Conservation (phyloP, 208 protist species). For the Angomonas desouzai region DNA sequence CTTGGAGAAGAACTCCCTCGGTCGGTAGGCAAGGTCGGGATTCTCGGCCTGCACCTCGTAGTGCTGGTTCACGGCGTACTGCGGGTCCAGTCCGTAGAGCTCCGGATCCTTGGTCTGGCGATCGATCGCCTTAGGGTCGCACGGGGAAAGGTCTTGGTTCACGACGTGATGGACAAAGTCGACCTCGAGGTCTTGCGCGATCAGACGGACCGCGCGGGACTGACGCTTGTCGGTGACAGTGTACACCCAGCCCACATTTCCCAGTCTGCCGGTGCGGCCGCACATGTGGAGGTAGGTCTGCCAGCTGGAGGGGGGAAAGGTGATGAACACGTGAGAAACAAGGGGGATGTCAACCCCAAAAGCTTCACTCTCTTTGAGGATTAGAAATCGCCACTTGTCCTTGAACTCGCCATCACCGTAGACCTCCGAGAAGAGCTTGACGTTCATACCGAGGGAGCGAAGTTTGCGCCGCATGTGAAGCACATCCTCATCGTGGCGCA, state of each 20-base stretch:
- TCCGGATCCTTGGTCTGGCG: constrained; percentile 58
- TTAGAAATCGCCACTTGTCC: constrained; percentile 65
- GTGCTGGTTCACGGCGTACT: constrained; percentile 74
- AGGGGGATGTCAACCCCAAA: constrained; percentile 70
- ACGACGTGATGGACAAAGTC: constrained; percentile 67
- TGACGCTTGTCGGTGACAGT: constrained; percentile 59
- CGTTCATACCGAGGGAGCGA: constrained; percentile 61
- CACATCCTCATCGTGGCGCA: constrained; percentile 50
- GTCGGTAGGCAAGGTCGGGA: constrained; percentile 59
- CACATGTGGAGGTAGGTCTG: constrained; percentile 82
- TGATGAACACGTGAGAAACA: constrained; percentile 83
- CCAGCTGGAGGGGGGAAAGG: constrained; percentile 64
- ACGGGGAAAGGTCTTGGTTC: constrained; percentile 27
- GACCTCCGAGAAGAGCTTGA: constrained; percentile 76
- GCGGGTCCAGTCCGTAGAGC: constrained; percentile 78
- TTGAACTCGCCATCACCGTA: constrained; percentile 46
- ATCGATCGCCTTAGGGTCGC: constrained; percentile 35
- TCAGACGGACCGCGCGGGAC: constrained; percentile 43
- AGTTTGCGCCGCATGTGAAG: constrained; percentile 49
- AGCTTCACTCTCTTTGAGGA: constrained; percentile 71
- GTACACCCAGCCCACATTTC: constrained; percentile 85
- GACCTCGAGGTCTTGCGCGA: constrained; percentile 56
- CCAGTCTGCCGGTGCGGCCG: constrained; percentile 59
- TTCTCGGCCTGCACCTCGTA: constrained; percentile 76
- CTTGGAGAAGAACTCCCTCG: constrained; percentile 75